Base-by-base conservation (phyloP, 306 rosid species). In the Alnus rubra region DNA sequence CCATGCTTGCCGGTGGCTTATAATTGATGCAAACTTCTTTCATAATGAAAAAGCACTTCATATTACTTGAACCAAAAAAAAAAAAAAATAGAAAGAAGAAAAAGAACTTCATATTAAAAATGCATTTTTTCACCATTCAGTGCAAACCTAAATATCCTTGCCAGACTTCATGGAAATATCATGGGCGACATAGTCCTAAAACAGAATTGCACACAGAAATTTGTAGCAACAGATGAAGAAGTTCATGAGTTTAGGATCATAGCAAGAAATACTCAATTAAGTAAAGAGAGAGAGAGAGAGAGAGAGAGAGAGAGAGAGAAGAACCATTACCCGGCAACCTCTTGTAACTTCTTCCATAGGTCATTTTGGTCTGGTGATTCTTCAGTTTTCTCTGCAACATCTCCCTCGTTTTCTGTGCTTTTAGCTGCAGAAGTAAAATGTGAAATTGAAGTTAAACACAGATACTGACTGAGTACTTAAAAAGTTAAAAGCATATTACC, bases 331-430 rank as follows among this genome's bases (percentile, higher is more conserved):
- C 98, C 97, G 7, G 97, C 97, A 49, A 89, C 63, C 78, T 86
- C 94, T 87, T 88, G 90, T 76, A 95, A 71, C 78, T 84, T 81
- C 79, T 84, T 85, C 98, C 92, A 92, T 60, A 84, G 16, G 81
- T 91, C 97, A 51, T 82, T 80, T 60, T 88, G 81, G 60, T 89
- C 97, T 78, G 71, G 93, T 71, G 81, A 75, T 76, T 84, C 86
- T 56, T 84, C 90, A 2, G 83, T 62, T 87, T 81, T 80, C 74
- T 91, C 87, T 56, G 78, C 79, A n/a, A 70, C 91, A 62, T 85
- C 69, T 79, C 76, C 87, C 71, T 74, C 86, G 78, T 73, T 85
- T 84, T 87, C 96, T 30, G 78, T 77, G 74, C 59, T 87, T 79
- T 80, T 87, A 62, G 74, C 94, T 91, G 88, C 83, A 81, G 45